A percentile compares a stretch with the other conserved stretches of the same genome.
phyloP scores from a whole-genome alignment of 805 yeast genomes.

The Zygotorulaspora chibaensis region DNA sequence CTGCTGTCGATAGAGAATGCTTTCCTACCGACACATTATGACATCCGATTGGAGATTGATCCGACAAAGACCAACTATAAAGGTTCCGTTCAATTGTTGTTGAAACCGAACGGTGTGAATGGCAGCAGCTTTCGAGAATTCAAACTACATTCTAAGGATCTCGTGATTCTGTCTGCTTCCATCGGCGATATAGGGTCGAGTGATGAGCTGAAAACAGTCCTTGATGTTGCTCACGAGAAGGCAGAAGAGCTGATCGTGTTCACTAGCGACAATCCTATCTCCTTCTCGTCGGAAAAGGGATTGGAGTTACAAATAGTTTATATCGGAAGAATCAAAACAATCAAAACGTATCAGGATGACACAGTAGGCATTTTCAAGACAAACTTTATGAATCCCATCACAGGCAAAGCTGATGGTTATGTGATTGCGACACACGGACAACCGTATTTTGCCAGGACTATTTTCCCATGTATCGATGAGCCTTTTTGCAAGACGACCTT shows the following conservation, averaged over 20 bases:
- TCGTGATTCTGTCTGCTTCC: constrained; percentile 39
- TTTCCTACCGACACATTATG: constrained; percentile 36
- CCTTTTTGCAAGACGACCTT: constrained; percentile 50
- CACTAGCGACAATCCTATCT: constrained; percentile 4
- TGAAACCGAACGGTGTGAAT: constrained; percentile 1
- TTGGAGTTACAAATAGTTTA: constrained; percentile 35
- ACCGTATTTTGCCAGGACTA: constrained; percentile 56
- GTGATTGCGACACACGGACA: constrained; percentile 70
- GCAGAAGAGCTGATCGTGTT: constrained; percentile 11
- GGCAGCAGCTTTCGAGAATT: constrained; percentile 9
- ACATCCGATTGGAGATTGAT: constrained; percentile 37
- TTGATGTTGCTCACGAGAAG: constrained; percentile 25
- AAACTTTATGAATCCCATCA: constrained; percentile 49
- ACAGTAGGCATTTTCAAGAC: constrained; percentile 69
- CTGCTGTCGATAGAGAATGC: constrained; percentile 23
- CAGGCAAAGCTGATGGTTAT: constrained; percentile 47
- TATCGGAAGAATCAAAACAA: constrained; percentile 48
- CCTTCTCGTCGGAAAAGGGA: neutral
- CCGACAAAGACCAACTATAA: constrained; percentile 44
- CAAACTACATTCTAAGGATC: constrained; percentile 30
- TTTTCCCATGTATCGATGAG: constrained; percentile 72
- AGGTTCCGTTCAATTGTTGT: constrained; percentile 31
- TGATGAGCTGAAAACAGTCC: constrained; percentile 17
- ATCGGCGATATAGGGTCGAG: constrained; percentile 35
- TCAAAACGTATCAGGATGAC: constrained; percentile 49